Evolutionary conservation across 73 alveolate species (phyloP).

Genomic region (Tetrahymena borealis): DNA sequence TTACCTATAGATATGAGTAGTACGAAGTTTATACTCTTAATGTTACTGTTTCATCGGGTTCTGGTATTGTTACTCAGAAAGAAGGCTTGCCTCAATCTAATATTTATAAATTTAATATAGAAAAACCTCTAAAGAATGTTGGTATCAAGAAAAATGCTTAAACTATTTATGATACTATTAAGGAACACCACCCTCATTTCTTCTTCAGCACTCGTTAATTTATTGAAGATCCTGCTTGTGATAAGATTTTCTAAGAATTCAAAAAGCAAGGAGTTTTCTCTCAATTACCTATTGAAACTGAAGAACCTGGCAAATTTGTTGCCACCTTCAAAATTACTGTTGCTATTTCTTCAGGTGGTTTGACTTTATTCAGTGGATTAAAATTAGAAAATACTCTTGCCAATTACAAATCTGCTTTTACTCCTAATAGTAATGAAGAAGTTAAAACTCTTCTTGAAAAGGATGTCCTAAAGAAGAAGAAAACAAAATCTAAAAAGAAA

Average conservation of each 20-base stretch:
- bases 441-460: neutral
- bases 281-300: neutral
- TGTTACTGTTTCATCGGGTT: neutral
- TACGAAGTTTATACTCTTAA: neutral
- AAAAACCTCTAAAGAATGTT: neutral
- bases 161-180: neutral
- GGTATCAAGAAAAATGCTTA: neutral
- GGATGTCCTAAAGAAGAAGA: neutral
- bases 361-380: neutral
- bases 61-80: neutral
- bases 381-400: neutral
- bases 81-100: neutral
- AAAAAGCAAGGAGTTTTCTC: neutral
- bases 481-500: neutral
- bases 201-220: neutral
- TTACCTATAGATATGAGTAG: neutral
- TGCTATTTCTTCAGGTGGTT: neutral
- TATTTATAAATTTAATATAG: neutral
- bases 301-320: neutral
- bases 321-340: neutral
- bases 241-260: neutral
- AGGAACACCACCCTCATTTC: neutral
- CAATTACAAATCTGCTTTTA: neutral
- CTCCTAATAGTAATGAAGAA: neutral
- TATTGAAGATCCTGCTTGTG: neutral